These are phyloP conservation scores for Sequoiadendron giganteum DNA, from an alignment of 75 land plant species.

Conservation along the genomic window DNA sequence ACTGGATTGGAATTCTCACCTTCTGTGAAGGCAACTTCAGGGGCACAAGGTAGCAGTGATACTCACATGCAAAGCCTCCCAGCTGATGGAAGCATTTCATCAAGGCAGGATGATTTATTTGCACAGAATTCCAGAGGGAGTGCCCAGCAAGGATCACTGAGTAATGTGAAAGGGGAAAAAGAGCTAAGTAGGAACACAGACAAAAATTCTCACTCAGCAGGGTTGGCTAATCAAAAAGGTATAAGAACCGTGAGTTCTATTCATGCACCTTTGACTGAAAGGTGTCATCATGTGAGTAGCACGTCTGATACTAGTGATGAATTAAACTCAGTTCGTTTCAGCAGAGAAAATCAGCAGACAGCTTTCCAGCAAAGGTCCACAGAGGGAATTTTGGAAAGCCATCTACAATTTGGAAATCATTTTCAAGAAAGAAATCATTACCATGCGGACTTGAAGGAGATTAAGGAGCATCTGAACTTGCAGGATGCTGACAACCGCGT, in stretches of 20 bases:
- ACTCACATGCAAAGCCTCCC: neutral
- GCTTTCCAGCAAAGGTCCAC: slow-evolving; percentile 12
- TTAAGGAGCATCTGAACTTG: neutral
- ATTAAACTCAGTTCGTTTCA: slow-evolving; percentile 9
- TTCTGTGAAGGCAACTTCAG: neutral
- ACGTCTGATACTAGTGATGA: slow-evolving; percentile 13
- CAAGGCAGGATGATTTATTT: neutral
- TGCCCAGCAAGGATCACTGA: neutral
- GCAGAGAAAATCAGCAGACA: slow-evolving; percentile 2
- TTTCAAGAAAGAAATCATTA: neutral
- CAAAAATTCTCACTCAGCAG: neutral
- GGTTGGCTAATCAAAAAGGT: neutral
- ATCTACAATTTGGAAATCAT: neutral
- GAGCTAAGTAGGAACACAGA: neutral
- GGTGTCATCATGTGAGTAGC: neutral
- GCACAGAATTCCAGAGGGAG: neutral
- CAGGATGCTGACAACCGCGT: slow-evolving; percentile 19
- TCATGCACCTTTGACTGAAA: slow-evolving; percentile 1
- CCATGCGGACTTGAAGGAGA: neutral
- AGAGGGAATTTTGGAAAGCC: neutral
- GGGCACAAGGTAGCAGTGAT: neutral
- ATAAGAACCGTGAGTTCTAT: neutral
- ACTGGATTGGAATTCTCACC: neutral
- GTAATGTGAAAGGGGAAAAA: neutral
- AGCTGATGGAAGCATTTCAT: slow-evolving; percentile 6